Percentiles rank a stretch among this genome's conserved stretches.
These are phyloP conservation scores for Aspergillus neotritici DNA, from an alignment of 2,329 filamentous ascomycete species.

Conservation along the genomic window DNA sequence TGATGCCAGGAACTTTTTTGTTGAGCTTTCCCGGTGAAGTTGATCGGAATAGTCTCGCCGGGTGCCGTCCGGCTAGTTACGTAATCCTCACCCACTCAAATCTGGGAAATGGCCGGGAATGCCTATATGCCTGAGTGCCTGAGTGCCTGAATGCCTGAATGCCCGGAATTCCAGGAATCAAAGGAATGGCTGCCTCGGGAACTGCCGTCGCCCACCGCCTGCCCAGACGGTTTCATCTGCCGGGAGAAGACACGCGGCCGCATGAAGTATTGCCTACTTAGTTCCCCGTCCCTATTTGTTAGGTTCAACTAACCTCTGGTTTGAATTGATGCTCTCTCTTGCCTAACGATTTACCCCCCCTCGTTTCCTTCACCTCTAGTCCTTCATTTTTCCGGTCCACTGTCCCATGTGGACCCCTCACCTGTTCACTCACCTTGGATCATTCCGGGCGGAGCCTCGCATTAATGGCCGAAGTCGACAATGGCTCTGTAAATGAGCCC, in stretches of 20 bases:
- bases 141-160: too few relatives aligned
- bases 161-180: too few relatives aligned
- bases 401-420: slow-evolving; percentile 25
- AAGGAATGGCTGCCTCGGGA: slow-evolving; percentile 1
- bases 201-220: slow-evolving; percentile 12
- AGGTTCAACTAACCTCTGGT: neutral
- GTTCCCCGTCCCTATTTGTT: slow-evolving; percentile 9
- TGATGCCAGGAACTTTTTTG: slow-evolving; percentile 34
- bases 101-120: too few relatives aligned
- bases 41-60: slow-evolving; percentile 28
- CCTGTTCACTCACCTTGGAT: slow-evolving; percentile 21
- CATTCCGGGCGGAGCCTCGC: slow-evolving; percentile 32
- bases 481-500: slow-evolving; percentile 29
- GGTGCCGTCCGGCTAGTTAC: slow-evolving; percentile 16
- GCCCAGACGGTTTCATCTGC: slow-evolving; percentile 20
- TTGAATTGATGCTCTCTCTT: neutral
- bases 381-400: slow-evolving; percentile 10
- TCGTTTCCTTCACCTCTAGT: slow-evolving; percentile 12
- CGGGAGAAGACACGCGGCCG: slow-evolving; percentile 28
- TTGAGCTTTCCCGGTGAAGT: slow-evolving; percentile 38
- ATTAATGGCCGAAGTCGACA: slow-evolving; percentile 40
- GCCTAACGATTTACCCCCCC: neutral
- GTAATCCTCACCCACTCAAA: slow-evolving; percentile 8
- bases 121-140: too few relatives aligned
- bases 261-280: slow-evolving; percentile 1